phyloP scores from a whole-genome alignment of 805 yeast species.

The Zygosaccharomyces gambellarensis region DNA sequence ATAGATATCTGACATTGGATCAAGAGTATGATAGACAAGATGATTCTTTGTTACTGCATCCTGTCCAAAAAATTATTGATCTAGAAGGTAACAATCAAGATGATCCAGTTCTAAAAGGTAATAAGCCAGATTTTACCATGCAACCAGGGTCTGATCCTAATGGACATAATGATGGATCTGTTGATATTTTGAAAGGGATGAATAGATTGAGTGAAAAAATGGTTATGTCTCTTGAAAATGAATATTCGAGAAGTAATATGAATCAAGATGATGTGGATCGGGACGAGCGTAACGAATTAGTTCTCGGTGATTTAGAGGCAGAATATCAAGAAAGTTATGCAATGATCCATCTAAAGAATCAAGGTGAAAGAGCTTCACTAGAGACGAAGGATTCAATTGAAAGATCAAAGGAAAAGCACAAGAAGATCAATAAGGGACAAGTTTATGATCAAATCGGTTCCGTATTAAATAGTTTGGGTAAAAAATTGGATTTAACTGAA shows the following conservation, averaged over 20 bases:
- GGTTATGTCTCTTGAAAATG: conserved; percentile 52
- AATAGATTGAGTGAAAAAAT: conserved; percentile 79
- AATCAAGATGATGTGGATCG: conserved; percentile 37
- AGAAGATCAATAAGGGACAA: conserved; percentile 11
- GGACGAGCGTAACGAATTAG: conserved; percentile 43
- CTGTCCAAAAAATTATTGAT: conserved; percentile 69
- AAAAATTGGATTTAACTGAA: conserved; percentile 29
- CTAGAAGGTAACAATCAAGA: conserved; percentile 77
- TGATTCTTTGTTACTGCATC: conserved; percentile 39
- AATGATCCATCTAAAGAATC: conserved; percentile 38
- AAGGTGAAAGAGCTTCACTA: conserved; percentile 15
- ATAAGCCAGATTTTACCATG: conserved; percentile 88
- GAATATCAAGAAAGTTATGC: conserved; percentile 47
- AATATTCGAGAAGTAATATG: conserved; percentile 36
- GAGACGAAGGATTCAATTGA: conserved; percentile 22
- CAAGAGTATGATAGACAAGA: conserved; percentile 50
- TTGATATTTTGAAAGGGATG: conserved; percentile 79
- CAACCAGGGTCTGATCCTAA: conserved; percentile 44
- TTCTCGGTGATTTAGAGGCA: conserved; percentile 49
- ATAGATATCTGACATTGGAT: conserved; percentile 71
- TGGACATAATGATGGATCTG: conserved; percentile 57
- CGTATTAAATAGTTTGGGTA: conserved; percentile 17
- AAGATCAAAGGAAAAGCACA: conserved; percentile 16
- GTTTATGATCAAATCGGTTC: conserved; percentile 10
- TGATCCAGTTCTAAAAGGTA: conserved; percentile 70